Base-by-base conservation (phyloP, 305 asterid species). In the Ilex paraguariensis region DNA sequence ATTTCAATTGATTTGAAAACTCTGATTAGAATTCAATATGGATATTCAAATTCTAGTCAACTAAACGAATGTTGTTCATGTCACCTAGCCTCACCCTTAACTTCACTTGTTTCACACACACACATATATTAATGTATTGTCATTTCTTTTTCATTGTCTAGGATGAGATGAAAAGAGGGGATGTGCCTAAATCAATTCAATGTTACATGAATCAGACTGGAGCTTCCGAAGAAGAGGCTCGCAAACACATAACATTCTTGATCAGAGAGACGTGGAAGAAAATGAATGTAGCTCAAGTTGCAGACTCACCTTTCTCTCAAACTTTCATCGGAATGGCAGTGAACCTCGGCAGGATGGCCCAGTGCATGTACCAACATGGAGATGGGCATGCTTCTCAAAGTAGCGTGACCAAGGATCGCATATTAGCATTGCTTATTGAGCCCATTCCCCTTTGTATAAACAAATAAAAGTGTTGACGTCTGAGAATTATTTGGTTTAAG, bases 161-260 rank as follows among this genome's bases (percentile, higher is more conserved):
- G 87, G 79, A 68, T 2, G 86, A 84, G 76, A 64, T 79, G 84
- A 56, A 73, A 63, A 67, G 84, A 57, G 85, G 91, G 0, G 87
- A 84, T 31, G 79, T 71, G 0, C 76, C 86, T 0, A 81, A 81
- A 63, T 32, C 75, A 42, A 40, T 81, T 7, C 74, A 81, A 31
- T 79, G 87, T 42, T 71, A 75, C 66, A 79, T 73, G 84, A 73
- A 72, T n/a, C 81, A 81, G 39, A 73, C 50, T 0, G 77, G 77
- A 13, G 72, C 54, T 15, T 56, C 68, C 5, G 57, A 39, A 62
- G 75, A 73, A 44, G 82, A 71, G 21, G 84, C 82, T 5, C 31
- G 62, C 16, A 79, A 59, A 39, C 51, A 73, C 13, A 60, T 79
- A 5, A 68, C 61, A 67, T 1, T 1, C 45, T 0, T 79, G 59